Base-by-base conservation (phyloP, 148 eudicot genomes). In the Euryodendron excelsum region DNA sequence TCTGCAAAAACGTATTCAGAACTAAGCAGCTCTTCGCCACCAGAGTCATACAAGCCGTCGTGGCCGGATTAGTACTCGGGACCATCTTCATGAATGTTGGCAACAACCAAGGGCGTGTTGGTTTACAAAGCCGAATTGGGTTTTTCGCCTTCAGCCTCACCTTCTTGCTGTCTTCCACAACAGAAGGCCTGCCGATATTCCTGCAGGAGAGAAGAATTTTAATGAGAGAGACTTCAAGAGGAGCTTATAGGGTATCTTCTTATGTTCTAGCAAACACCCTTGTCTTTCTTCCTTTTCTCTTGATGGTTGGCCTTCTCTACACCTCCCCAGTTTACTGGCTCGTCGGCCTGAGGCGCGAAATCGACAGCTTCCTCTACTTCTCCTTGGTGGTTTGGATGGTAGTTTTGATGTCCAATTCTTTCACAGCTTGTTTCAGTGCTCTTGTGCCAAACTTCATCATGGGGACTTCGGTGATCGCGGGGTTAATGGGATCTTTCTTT, bases 161-260 rank as follows among this genome's bases (percentile, higher is more conserved):
- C 64, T 93, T 90, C 86, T 88, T 93, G 85, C 93, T 96, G 5
- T 93, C 99, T 17, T 91, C 98, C 28, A 86, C 94, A 47, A 96
- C 99, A 0, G 99, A 96, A 88, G 99, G 93, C 71, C 84, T 96
- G 12, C 99, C 99, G 0, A 88, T 96, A 13, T 96, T 96, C 94
- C 65, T 96, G 65, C 95, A 90, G 78, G 99, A 96, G 78, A 90
- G 99, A 75, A 81, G 95, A 79, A 91, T 93, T 53, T 86, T 96
- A 28, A 87, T 83, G 92, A 87, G 87, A 72, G 99, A 96, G 81
- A 92, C 93, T 0, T 90, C 96, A 12, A 86, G 98, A 82, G 97
- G 99, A 14, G 94, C 97, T 9, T 96, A 96, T 74, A 81, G 99
- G 77, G 92, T 96, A 36, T 96, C 91, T 28, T 96, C 98, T 25